Base-by-base conservation (phyloP, 495 filamentous ascomycete genomes). In the Trichoderma erinaceum region DNA sequence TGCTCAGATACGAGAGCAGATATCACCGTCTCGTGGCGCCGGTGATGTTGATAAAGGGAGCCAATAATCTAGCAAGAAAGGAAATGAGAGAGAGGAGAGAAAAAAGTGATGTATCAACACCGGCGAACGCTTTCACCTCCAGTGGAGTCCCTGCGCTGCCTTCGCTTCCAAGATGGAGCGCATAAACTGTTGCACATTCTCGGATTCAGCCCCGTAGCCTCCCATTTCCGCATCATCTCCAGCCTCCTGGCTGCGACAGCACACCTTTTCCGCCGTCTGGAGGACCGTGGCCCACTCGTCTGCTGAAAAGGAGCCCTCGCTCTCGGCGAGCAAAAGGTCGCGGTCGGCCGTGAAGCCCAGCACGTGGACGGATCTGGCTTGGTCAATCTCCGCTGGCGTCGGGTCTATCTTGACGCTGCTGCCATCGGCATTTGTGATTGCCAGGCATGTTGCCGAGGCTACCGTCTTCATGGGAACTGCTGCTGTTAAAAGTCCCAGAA, bases 311-410 rank as follows among this genome's bases (percentile, higher is more conserved):
- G 78, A 77, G 0, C 94, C 94, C 72, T 93, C 86, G 73, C 92
- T 96, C 74, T 97, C 90, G 43, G 85, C 88, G 52, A 97, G 76
- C 21, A 97, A 77, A 41, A 97, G 76, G 66, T 92, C 89, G 21
- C 88, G 86, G 65, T 87, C 85, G 8, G 87, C 89, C 32, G 89
- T 90, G 71, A 93, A 94, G 3, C 87, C 88, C 41, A 97, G 77
- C 29, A 90, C 90, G 73, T 96, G 92, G 35, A 92, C 82, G 12
- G 91, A 92, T 29, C 78, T 78, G 13, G 90, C 89, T 41, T 77
- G 72, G 48, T 84, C 80, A 38, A 88, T 76, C 18, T 87, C 80
- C 58, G 78, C 73, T 2, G 84, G 76, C 4, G 84, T 84, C 21
- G 89, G 87, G 56, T 90, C 81, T 10, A 77, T 74, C 65, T 86